Percentiles rank a stretch among this genome's conserved stretches.
phyloP scores from a whole-genome alignment of 257 asterid genomes.

The Verbena officinalis region DNA sequence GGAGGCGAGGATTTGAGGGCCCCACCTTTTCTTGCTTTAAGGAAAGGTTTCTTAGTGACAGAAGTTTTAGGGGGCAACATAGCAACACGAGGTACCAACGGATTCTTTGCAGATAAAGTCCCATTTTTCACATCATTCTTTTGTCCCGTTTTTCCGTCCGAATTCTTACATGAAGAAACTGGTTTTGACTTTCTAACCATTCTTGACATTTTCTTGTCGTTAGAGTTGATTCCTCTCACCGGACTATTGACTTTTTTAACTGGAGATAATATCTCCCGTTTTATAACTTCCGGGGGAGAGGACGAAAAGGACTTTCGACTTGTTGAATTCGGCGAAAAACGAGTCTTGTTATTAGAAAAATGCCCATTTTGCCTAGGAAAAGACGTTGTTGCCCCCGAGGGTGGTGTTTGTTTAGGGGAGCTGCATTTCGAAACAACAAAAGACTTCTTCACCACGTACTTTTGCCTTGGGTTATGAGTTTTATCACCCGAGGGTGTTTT shows the following conservation, averaged over 20 bases:
- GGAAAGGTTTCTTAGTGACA: constrained; percentile 17
- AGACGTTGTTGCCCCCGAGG: constrained; percentile 14
- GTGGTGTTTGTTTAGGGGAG: constrained; percentile 28
- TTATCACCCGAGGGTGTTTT: too few species aligned
- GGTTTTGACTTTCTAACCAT: constrained; percentile 39
- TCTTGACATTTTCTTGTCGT: constrained; percentile 29
- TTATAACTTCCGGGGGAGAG: constrained; percentile 40
- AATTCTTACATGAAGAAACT: constrained; percentile 28
- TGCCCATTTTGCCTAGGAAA: constrained; percentile 19
- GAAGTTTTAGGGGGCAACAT: constrained; percentile 17
- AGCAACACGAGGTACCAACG: constrained; percentile 25
- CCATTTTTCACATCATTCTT: constrained; percentile 22
- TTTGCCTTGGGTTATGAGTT: too few species aligned
- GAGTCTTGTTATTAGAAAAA: constrained; percentile 22
- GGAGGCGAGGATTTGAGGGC: constrained; percentile 23
- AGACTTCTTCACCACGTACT: not conserved
- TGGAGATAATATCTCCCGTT: constrained; percentile 38
- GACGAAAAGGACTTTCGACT: constrained; percentile 24
- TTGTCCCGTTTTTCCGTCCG: constrained; percentile 23
- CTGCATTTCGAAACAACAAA: constrained; percentile 26
- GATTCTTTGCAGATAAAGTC: constrained; percentile 20
- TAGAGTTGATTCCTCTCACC: constrained; percentile 26
- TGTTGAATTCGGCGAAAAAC: constrained; percentile 19
- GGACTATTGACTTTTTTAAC: constrained; percentile 31
- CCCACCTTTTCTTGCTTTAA: constrained; percentile 21